Evolutionary conservation across 2,329 filamentous ascomycete genomes (phyloP), one percentile per base, ranked within the genome.

Genomic region (Sclerotinia nivalis): DNA sequence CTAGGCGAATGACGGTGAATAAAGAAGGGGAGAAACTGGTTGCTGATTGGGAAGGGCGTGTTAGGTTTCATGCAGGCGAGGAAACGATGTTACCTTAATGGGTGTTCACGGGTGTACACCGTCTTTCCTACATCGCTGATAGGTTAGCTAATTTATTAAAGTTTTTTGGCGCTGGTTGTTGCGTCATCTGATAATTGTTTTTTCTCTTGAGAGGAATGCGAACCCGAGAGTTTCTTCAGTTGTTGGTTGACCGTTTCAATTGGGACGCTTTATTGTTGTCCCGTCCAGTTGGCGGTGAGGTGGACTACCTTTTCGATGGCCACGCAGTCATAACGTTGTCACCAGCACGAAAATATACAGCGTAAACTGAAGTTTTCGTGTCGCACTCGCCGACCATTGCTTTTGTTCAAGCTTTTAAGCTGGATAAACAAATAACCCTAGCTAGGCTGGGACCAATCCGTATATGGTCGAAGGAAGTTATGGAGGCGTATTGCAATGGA

Each of bases 181-280:
- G 59, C 59, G 43, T 62, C 59, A 62, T 62, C 43, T 49, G 20
- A 62, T 49, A 15, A 37, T 56, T 31, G 20, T 13, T 47, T 49
- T 34, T 62, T 20, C 31, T 49, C 25, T 2, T n/a, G 34, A 62
- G 43, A 28, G 45, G 1, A 50, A 64, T 15, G 47, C 15, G 12
- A 40, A n/a, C 22, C 13, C 60, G 37, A 37, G 37, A 60, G 22
- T 34, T 45, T 64, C 9, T 62, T 20, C 6, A n/a, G 43, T 34
- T 22, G 47, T 43, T 43, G 47, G 22, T 52, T 52, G 49, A 15
- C 25, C 22, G 34, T 40, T 9, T 37, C 37, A 22, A 40, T 8
- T 34, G 31, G 22, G 34, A 25, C 40, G 40, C 7, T 58, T 40
- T 8, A n/a, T 25, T 22, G 13, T 58, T 58, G 12, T 58, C 34